Evolutionary conservation across 257 asterid species (phyloP), one percentile per base, ranked within the genome.

Genomic region (Mitragyna speciosa): DNA sequence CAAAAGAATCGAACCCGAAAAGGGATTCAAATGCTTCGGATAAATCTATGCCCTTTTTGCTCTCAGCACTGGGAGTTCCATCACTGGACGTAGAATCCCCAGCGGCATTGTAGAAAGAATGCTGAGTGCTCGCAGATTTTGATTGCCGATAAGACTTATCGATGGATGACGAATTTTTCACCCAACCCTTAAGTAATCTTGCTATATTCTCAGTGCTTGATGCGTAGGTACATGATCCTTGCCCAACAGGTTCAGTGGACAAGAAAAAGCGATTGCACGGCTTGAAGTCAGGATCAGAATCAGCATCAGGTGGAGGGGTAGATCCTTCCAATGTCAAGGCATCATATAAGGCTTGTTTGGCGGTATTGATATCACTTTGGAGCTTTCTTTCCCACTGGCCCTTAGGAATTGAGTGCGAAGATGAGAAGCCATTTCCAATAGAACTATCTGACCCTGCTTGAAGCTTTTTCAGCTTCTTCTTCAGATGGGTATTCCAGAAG

Each of bases 371-470:
- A 77, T 94, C 95, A 0, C 93, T 78, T 24, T 93, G 99, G 10
- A 95, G 91, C 77, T 90, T 88, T 61, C 86, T 89, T 84, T 95
- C 99, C 99, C 99, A 95, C 65, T 90, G 97, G n/a, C 99, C 98
- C 47, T 89, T 80, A 0, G 96, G 85, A 1, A 87, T 79, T 0
- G 97, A 84, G 69, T 83, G 83, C 0, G 87, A 81, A 0, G 90
- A 33, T 1, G 87, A 80, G 4, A 78, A 76, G 2, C 82, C 81
- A 28, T 56, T 49, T 17, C 39, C 11, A 1, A 48, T 28, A 5
- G 82, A 47, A 36, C 79, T 49, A 10, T 59, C 84, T n/a, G 86
- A 64, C 19, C 82, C 88, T 10, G 48, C 47, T 84, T 88, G 88
- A 0, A 89, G 80, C 88, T 80, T 90, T 19, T 80, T 89, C 3